Conservation (phyloP, 495 filamentous ascomycete genomes). For the Aspergillus ostianus region DNA sequence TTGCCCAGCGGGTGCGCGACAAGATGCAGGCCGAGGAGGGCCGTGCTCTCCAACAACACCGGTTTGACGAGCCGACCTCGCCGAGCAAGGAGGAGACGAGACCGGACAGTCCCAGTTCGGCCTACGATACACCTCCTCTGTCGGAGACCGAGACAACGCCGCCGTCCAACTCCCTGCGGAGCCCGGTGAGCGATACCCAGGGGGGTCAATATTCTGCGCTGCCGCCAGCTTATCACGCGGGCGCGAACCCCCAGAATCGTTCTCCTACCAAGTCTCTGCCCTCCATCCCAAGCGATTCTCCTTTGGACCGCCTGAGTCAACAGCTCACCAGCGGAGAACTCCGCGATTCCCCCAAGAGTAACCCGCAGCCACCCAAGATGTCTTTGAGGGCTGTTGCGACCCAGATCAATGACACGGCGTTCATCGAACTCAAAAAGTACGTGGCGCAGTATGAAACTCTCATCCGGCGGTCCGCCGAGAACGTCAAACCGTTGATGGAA, state of each 20-base stretch:
- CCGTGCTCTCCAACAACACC: constrained; percentile 59
- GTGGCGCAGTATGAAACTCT: constrained; percentile 65
- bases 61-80: constrained; percentile 30
- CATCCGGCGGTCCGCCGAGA: constrained; percentile 69
- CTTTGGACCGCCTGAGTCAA: constrained; percentile 5
- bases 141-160: constrained; percentile 25
- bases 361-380: constrained; percentile 38
- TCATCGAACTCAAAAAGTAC: constrained; percentile 64
- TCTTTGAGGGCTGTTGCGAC: constrained; percentile 41
- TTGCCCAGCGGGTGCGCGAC: constrained; percentile 58
- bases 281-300: constrained; percentile 8
- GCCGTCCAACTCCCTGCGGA: constrained; percentile 23
- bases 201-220: constrained; percentile 10
- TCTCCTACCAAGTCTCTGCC: constrained; percentile 18
- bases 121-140: constrained; percentile 31
- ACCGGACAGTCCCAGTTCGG: constrained; percentile 26
- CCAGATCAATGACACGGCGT: constrained; percentile 58
- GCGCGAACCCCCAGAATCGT: constrained; percentile 15
- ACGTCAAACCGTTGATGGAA: constrained; percentile 58
- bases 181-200: constrained; percentile 7
- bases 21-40: constrained; percentile 74
- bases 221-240: constrained; percentile 23
- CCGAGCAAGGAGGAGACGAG: constrained; percentile 27
- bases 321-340: constrained; percentile 25
- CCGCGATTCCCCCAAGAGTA: constrained; percentile 21